These are phyloP conservation scores for Pythium rhizo-oryzae DNA, from an alignment of 352 stramenopile genomes.

Conservation along the genomic window DNA sequence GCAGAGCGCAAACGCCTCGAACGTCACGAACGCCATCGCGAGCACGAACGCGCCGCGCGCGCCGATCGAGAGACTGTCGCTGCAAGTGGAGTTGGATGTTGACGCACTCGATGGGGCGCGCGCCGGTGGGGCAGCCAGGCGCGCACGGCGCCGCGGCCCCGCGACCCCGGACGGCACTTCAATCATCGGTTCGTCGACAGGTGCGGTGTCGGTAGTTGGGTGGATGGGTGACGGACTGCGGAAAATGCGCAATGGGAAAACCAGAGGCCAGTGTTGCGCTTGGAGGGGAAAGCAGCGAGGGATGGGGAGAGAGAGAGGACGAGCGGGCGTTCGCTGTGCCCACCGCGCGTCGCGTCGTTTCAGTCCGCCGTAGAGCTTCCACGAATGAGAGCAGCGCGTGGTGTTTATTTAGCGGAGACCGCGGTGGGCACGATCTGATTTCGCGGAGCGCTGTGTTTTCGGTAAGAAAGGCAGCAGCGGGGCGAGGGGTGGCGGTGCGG, in stretches of 20 bases:
- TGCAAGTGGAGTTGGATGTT: no score
- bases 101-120: no score
- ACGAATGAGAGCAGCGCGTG: neutral
- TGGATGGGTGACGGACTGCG: neutral
- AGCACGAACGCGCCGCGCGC: conserved; percentile 59
- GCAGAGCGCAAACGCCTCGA: conserved; percentile 69
- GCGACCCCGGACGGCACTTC: neutral
- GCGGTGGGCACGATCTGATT: no score
- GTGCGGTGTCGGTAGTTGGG: neutral
- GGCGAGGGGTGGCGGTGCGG: neutral
- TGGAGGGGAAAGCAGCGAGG: neutral
- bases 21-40: conserved; percentile 52
- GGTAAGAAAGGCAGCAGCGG: neutral
- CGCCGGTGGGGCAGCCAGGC: neutral
- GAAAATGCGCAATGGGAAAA: neutral
- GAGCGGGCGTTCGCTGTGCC: neutral
- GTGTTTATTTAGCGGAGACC: neutral
- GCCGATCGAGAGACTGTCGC: conserved; percentile 31
- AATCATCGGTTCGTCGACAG: neutral
- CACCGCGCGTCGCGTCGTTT: neutral
- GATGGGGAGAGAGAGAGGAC: no score
- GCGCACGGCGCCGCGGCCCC: no score
- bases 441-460: neutral
- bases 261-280: neutral
- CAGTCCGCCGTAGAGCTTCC: neutral